These are phyloP conservation scores for Thyridium curvatum DNA, from an alignment of 2,329 filamentous ascomycete species.

Conservation along the genomic window DNA sequence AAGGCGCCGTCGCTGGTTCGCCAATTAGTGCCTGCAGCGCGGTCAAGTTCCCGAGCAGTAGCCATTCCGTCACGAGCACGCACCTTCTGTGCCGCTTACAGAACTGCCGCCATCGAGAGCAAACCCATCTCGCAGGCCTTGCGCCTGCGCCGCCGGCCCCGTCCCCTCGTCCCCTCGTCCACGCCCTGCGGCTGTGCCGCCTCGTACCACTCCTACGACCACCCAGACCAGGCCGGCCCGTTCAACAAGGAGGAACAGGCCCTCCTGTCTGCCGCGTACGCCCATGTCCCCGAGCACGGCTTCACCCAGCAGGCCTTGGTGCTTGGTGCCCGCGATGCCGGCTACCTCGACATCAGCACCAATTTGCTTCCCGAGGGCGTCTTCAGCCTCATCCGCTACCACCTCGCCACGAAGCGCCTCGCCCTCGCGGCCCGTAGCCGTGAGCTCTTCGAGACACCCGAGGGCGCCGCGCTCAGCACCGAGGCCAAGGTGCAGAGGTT, in stretches of 20 bases:
- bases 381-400: conserved; percentile 76
- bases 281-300: conserved; percentile 72
- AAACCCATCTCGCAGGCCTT: background rate
- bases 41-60: too few species aligned
- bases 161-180: conserved; percentile 1
- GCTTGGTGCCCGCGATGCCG: conserved; percentile 74
- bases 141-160: background rate
- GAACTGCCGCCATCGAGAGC: background rate
- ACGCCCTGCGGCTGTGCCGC: conserved; percentile 13
- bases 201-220: conserved; percentile 69
- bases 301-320: conserved; percentile 71
- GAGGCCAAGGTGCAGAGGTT: conserved; percentile 46
- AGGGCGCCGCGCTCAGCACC: conserved; percentile 19
- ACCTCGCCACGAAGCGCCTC: conserved; percentile 62
- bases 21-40: too few species aligned
- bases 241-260: conserved; percentile 65
- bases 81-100: too few species aligned
- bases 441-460: conserved; percentile 28
- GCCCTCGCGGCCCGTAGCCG: conserved; percentile 40
- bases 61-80: too few species aligned
- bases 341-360: conserved; percentile 80
- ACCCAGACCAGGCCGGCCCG: conserved; percentile 58
- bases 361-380: conserved; percentile 74
- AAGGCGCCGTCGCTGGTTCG: background rate
- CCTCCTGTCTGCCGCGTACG: conserved; percentile 77